Percentiles rank a stretch among this genome's conserved stretches.
Evolutionary conservation across 2,329 filamentous ascomycete genomes (phyloP).

Genomic region (Nannizzia gypsea): DNA sequence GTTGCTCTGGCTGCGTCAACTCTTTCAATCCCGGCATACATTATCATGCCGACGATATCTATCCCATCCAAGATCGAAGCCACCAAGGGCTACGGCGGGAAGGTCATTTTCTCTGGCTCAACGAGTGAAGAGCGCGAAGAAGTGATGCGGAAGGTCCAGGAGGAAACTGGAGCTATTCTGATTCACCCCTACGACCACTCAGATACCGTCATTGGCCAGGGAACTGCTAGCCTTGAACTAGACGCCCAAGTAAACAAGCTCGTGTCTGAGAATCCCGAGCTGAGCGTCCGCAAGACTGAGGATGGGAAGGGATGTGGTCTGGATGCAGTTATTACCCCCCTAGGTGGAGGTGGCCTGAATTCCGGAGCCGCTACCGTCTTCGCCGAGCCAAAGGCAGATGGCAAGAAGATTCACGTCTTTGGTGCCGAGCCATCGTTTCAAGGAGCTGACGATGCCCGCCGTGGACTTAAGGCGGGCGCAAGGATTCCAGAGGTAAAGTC

Average conservation of each 20-base stretch:
- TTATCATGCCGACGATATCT: constrained; percentile 84
- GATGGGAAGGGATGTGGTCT: constrained; percentile 26
- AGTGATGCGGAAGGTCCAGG: constrained; percentile 56
- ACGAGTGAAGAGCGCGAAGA: constrained; percentile 73
- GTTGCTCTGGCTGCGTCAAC: constrained; percentile 71
- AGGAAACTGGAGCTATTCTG: constrained; percentile 61
- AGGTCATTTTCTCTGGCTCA: constrained; percentile 68
- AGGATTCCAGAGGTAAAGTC: constrained; percentile 59
- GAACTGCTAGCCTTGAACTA: constrained; percentile 76
- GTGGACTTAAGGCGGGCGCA: constrained; percentile 53
- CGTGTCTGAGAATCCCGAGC: constrained; percentile 27
- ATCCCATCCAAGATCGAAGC: constrained; percentile 78
- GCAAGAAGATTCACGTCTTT: constrained; percentile 59
- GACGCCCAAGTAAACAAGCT: constrained; percentile 56
- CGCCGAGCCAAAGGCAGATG: constrained; percentile 44
- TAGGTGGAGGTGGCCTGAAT: constrained; percentile 81
- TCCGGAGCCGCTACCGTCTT: constrained; percentile 65
- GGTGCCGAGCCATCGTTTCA: constrained; percentile 74
- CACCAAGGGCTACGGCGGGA: constrained; percentile 64
- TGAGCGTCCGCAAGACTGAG: constrained; percentile 18
- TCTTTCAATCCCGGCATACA: constrained; percentile 63
- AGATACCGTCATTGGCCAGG: constrained; percentile 83
- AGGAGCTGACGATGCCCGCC: constrained; percentile 69
- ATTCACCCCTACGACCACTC: constrained; percentile 89
- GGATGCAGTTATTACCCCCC: constrained; percentile 66